Evolutionary conservation across 306 rosid genomes (phyloP).

Genomic region (Astragalus glycyphyllos): DNA sequence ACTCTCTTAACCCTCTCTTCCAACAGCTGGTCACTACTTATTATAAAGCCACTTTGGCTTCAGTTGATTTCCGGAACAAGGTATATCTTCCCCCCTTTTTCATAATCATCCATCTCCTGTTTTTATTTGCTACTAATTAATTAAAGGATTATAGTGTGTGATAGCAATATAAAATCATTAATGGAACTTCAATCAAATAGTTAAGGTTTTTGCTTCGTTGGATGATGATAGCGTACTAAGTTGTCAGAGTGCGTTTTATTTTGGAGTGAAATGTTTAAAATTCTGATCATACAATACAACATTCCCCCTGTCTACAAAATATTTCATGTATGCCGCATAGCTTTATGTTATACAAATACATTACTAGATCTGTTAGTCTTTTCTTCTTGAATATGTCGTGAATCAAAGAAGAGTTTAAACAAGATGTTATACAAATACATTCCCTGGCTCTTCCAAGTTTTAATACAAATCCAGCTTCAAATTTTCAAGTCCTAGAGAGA

Average conservation of each 20-base stretch:
- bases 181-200: too few species aligned
- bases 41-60: slow-evolving; percentile 62
- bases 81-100: slow-evolving; percentile 43
- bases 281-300: too few species aligned
- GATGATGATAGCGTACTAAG: too few species aligned
- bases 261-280: too few species aligned
- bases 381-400: slow-evolving; percentile 16
- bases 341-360: background rate
- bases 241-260: too few species aligned
- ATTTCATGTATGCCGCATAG: background rate
- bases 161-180: too few species aligned
- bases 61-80: slow-evolving; percentile 69
- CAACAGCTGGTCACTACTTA: slow-evolving; percentile 55
- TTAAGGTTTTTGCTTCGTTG: too few species aligned
- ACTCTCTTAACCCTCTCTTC: slow-evolving; percentile 68
- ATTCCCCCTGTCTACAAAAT: background rate
- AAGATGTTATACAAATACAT: background rate
- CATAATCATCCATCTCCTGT: background rate
- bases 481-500: slow-evolving; percentile 3
- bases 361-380: background rate
- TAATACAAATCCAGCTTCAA: background rate
- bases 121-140: background rate
- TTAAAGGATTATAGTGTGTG: background rate
- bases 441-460: background rate
- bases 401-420: background rate